phyloP scores from a whole-genome alignment of 768 basidiomycete species.

The Podaxis carcinomalis region DNA sequence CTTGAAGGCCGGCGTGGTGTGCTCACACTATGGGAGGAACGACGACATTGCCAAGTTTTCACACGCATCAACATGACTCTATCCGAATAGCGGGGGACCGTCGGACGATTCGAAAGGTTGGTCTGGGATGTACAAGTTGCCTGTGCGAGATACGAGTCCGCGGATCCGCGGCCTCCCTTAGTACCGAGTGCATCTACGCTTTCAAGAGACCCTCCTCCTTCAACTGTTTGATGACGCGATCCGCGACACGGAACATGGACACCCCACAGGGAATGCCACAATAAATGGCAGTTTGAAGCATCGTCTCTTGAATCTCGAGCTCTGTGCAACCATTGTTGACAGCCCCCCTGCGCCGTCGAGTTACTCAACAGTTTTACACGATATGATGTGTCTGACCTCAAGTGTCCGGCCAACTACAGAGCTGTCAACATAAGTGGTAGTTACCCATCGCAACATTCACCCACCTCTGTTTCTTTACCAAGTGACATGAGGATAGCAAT shows the following conservation, averaged over 20 bases:
- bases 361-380: background rate
- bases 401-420: slow-evolving; percentile 6
- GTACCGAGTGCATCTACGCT: slow-evolving; percentile 11
- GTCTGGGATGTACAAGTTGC: background rate
- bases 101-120: too few species aligned
- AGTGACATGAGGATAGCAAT: slow-evolving; percentile 39
- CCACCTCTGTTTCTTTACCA: slow-evolving; percentile 39
- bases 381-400: background rate
- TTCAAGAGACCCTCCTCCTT: slow-evolving; percentile 29
- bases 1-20: too few species aligned
- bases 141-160: background rate
- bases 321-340: slow-evolving; percentile 40
- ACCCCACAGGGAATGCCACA: slow-evolving; percentile 41
- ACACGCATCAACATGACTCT: too few species aligned
- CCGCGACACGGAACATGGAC: slow-evolving; percentile 36
- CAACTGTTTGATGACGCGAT: slow-evolving; percentile 33
- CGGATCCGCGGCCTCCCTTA: background rate
- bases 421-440: background rate
- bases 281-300: slow-evolving; percentile 39
- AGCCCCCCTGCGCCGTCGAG: slow-evolving; percentile 28
- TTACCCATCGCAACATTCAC: slow-evolving; percentile 1
- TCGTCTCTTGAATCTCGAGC: slow-evolving; percentile 38
- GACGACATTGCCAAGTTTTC: too few species aligned
- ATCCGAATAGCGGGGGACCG: too few species aligned
- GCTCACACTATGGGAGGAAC: too few species aligned